A percentile compares a stretch with the other conserved stretches of the same genome.
These are phyloP conservation scores for Fragaria iinumae DNA, from an alignment of 306 rosid genomes.

Conservation along the genomic window DNA sequence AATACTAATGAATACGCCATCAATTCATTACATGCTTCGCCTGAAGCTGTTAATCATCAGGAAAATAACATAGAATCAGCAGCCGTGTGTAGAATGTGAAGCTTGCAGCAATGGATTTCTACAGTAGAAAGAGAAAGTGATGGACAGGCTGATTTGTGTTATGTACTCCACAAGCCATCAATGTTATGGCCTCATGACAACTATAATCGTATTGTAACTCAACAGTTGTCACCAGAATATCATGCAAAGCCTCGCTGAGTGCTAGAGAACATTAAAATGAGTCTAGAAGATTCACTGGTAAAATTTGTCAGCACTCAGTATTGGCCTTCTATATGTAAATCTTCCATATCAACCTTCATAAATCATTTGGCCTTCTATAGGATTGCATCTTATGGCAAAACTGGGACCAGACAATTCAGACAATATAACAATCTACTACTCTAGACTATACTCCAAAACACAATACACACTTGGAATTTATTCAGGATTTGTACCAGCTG, in stretches of 20 bases:
- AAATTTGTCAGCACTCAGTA: not conserved
- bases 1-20: constrained; percentile 89
- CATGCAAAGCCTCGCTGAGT: not conserved
- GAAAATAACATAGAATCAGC: constrained; percentile 2
- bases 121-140: not conserved
- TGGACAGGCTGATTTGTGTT: not conserved
- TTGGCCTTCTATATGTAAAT: not conserved
- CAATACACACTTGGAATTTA: not conserved
- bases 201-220: not conserved
- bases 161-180: constrained; percentile 7
- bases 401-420: constrained; percentile 6
- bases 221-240: not conserved
- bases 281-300: not conserved
- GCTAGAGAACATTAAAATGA: not conserved
- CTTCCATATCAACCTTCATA: not conserved
- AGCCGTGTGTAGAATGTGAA: constrained; percentile 5
- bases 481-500: not conserved
- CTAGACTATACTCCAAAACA: not conserved
- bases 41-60: constrained; percentile 54
- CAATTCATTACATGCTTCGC: constrained; percentile 86
- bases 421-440: not conserved
- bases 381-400: not conserved
- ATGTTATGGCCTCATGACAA: not conserved
- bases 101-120: constrained; percentile 11
- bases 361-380: not conserved